A percentile compares a stretch with the other conserved stretches of the same genome.
Conservation (phyloP, 1,139 yeast species). For the Scheffersomyces illinoinensis region DNA sequence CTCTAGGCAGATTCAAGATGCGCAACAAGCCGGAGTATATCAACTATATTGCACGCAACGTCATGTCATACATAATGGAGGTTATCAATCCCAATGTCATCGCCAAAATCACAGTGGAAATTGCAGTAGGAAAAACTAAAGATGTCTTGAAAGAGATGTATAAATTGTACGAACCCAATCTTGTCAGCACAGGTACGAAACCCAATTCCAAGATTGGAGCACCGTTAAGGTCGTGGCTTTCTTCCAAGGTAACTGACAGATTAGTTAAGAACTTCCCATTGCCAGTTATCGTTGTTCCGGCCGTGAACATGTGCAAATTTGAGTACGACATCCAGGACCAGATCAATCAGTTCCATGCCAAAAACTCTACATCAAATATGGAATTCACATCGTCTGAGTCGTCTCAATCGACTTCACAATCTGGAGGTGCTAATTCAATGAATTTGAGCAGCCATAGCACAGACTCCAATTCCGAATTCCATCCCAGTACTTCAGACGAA, state of each 20-base stretch:
- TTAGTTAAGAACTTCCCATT: constrained; percentile 63
- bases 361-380: background rate
- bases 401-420: background rate
- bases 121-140: constrained; percentile 60
- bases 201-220: constrained; percentile 44
- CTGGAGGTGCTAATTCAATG: background rate
- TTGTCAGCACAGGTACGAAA: constrained; percentile 64
- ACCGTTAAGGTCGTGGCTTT: constrained; percentile 61
- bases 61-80: constrained; percentile 49
- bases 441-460: background rate
- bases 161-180: constrained; percentile 61
- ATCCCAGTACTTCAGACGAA: constrained; percentile 1
- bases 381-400: background rate
- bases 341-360: constrained; percentile 17
- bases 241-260: constrained; percentile 62
- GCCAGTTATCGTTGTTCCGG: constrained; percentile 72
- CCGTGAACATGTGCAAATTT: constrained; percentile 58
- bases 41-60: constrained; percentile 36
- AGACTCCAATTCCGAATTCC: background rate
- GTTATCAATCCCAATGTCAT: constrained; percentile 50
- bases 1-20: constrained; percentile 31
- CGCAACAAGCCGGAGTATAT: constrained; percentile 38
- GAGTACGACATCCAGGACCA: constrained; percentile 36
- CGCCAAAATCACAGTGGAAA: constrained; percentile 61
- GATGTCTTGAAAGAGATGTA: constrained; percentile 61